Conservation (phyloP, 257 asterid genomes). For the Parsonsia alboflavescens region DNA sequence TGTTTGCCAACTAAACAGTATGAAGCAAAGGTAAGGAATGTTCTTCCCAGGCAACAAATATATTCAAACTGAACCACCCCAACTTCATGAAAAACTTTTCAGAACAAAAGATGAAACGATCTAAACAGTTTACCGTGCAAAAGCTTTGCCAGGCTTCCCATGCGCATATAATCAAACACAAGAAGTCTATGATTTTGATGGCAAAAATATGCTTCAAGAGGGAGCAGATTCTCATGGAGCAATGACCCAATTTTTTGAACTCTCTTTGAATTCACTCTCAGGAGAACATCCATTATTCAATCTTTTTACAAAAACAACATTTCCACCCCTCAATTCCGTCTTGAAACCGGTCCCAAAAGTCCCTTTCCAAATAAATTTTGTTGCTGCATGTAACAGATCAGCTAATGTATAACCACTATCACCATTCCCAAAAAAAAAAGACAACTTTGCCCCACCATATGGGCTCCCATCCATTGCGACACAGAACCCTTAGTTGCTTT, state of each 20-base stretch:
- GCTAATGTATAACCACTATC: conserved; percentile 11
- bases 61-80: too few relatives aligned
- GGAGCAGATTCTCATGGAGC: conserved; percentile 24
- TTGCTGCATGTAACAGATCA: conserved; percentile 17
- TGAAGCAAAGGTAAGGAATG: too few relatives aligned
- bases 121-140: too few relatives aligned
- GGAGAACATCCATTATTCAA: conserved; percentile 15
- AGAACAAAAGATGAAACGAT: too few relatives aligned
- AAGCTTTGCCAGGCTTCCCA: too few relatives aligned
- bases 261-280: conserved; percentile 17
- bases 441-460: background rate
- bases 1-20: too few relatives aligned
- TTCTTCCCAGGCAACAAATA: too few relatives aligned
- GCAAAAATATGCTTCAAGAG: background rate
- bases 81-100: too few relatives aligned
- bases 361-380: conserved; percentile 20
- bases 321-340: conserved; percentile 8
- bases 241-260: conserved; percentile 13
- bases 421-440: conserved; percentile 19
- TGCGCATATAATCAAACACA: too few relatives aligned
- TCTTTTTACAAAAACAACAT: conserved; percentile 18
- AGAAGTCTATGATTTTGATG: too few relatives aligned
- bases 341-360: conserved; percentile 24
- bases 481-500: background rate
- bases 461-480: background rate